Percentiles rank a stretch among this genome's conserved stretches.
Conservation (phyloP, 352 stramenopile species). For the Thraustochytrium striatum region DNA sequence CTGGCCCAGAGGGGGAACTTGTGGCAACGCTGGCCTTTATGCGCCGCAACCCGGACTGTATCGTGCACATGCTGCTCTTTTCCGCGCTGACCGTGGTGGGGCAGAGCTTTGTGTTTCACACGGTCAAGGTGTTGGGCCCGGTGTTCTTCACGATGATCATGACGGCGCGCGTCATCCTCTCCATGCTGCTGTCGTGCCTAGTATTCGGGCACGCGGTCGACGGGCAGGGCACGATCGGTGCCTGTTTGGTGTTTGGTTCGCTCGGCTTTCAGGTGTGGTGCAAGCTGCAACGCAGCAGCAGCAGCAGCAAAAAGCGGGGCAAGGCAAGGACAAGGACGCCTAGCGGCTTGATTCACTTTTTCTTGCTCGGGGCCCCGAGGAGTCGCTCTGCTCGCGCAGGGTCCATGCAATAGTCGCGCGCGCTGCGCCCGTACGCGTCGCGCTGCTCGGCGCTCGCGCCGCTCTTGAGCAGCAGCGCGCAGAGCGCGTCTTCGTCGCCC, state of each 20-base stretch:
- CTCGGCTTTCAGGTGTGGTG: neutral
- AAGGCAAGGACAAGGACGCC: too few relatives aligned
- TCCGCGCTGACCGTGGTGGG: conserved; percentile 87
- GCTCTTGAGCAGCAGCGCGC: neutral
- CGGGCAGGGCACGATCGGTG: neutral
- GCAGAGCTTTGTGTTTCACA: conserved; percentile 99
- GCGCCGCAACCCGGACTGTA: neutral
- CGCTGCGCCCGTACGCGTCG: too few relatives aligned
- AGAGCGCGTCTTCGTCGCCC: neutral
- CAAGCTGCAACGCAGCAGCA: too few relatives aligned
- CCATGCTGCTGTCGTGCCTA: neutral
- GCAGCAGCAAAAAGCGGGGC: too few relatives aligned
- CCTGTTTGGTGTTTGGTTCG: neutral
- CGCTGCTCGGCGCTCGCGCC: too few relatives aligned
- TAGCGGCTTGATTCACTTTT: too few relatives aligned
- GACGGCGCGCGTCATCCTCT: neutral
- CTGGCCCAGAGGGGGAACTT: neutral
- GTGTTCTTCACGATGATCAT: conserved; percentile 2
- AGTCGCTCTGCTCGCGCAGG: too few relatives aligned
- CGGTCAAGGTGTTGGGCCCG: conserved; percentile 61
- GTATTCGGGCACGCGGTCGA: neutral
- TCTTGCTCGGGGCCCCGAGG: too few relatives aligned
- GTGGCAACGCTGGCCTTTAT: neutral
- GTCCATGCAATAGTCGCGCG: too few relatives aligned
- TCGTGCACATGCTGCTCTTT: conserved; percentile 60